phyloP scores from a whole-genome alignment of 1,284 basidiomycete genomes.

The Trametes pubescens region DNA sequence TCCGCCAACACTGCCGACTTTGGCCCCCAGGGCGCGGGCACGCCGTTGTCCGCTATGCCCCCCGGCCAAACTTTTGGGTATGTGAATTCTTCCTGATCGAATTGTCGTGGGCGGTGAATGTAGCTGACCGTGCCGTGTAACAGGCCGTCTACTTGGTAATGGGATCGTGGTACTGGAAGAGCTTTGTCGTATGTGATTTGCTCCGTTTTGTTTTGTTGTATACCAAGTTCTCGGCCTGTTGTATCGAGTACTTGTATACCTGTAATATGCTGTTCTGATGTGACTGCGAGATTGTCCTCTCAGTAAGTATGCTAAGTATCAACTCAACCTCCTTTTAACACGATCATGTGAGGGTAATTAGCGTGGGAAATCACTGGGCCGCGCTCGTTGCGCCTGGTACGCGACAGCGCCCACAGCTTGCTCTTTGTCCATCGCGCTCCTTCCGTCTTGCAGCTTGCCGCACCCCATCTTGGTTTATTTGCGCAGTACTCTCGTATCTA shows the following conservation, averaged over 20 bases:
- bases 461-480: not conserved
- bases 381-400: not conserved
- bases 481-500: not conserved
- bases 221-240: not conserved
- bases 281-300: no score
- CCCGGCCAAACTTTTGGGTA: slow-evolving; percentile 1
- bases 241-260: slow-evolving; percentile 5
- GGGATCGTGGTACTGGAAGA: not conserved
- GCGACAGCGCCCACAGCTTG: not conserved
- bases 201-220: not conserved
- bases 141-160: not conserved
- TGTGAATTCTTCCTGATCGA: not conserved
- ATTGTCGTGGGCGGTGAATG: not conserved
- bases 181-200: not conserved
- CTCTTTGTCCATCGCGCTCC: not conserved
- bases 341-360: not conserved
- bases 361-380: not conserved
- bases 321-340: not conserved
- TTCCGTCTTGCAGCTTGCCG: not conserved
- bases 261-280: not conserved
- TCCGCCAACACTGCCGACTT: slow-evolving; percentile 43
- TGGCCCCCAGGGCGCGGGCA: slow-evolving; percentile 2
- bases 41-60: slow-evolving; percentile 1
- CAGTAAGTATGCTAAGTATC: no score
- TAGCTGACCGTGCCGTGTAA: not conserved